These are phyloP conservation scores for Diaporthe sp. DNA, from an alignment of 2,329 filamentous ascomycete species.

Conservation along the genomic window DNA sequence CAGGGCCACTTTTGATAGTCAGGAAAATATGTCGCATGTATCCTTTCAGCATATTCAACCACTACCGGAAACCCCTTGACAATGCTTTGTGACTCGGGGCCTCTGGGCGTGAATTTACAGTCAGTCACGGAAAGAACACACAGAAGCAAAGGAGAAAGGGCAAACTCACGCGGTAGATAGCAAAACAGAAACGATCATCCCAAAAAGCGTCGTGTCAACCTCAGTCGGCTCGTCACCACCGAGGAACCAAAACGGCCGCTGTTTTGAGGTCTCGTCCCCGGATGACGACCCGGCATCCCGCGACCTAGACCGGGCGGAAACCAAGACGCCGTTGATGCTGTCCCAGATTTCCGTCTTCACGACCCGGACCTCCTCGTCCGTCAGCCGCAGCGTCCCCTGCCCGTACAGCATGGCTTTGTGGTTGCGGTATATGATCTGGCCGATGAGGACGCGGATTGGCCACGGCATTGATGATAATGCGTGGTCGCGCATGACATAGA, in stretches of 20 bases:
- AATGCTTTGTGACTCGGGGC: slow-evolving; percentile 56
- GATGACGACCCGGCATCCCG: background rate
- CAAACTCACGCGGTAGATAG: slow-evolving; percentile 63
- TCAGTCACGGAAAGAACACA: slow-evolving; percentile 33
- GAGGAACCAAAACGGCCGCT: slow-evolving; percentile 65
- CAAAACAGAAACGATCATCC: slow-evolving; percentile 64
- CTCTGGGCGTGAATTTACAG: slow-evolving; percentile 45
- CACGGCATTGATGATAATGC: slow-evolving; percentile 61
- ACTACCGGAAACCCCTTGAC: slow-evolving; percentile 59
- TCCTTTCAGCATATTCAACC: slow-evolving; percentile 65
- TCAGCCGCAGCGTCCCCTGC: slow-evolving; percentile 65
- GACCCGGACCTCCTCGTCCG: slow-evolving; percentile 56
- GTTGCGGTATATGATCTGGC: slow-evolving; percentile 58
- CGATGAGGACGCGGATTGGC: slow-evolving; percentile 61
- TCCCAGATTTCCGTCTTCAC: slow-evolving; percentile 65
- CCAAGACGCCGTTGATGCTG: slow-evolving; percentile 56
- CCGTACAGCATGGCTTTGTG: slow-evolving; percentile 58
- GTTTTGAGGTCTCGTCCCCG: background rate
- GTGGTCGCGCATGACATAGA: slow-evolving; percentile 65
- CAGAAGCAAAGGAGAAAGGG: background rate
- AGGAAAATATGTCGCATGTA: slow-evolving; percentile 66
- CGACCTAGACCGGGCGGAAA: slow-evolving; percentile 35
- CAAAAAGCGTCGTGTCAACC: slow-evolving; percentile 66
- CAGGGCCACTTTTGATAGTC: slow-evolving; percentile 60
- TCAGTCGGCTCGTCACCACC: slow-evolving; percentile 65